Evolutionary conservation across 1,284 basidiomycete genomes (phyloP).

Genomic region (Mycosarcoma mackinlayi): DNA sequence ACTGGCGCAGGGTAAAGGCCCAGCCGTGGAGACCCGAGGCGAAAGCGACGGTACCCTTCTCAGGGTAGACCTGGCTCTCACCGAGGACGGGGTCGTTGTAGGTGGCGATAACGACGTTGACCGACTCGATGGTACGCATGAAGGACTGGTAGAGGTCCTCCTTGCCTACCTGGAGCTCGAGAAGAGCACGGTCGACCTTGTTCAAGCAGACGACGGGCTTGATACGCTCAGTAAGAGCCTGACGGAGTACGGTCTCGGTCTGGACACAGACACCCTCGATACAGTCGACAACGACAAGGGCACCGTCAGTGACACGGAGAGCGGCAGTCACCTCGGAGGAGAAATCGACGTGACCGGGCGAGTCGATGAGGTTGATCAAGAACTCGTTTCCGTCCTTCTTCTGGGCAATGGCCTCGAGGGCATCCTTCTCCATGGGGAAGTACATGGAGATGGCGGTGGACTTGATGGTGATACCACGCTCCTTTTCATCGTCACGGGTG

Average conservation of each 20-base stretch:
- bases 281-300: conserved; percentile 96
- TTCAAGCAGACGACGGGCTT: conserved; percentile 99
- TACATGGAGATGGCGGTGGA: conserved; percentile 99
- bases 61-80: conserved; percentile 99
- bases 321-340: conserved; percentile 99
- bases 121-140: conserved; percentile 95
- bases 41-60: conserved; percentile 98
- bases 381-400: conserved; percentile 94
- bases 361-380: conserved; percentile 99
- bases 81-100: conserved; percentile 95
- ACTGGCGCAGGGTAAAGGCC: conserved; percentile 99
- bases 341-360: conserved; percentile 99
- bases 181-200: conserved; percentile 99
- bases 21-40: conserved; percentile 99
- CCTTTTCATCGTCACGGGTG: conserved; percentile 97
- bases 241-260: conserved; percentile 98
- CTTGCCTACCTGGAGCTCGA: conserved; percentile 97
- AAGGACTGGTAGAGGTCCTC: conserved; percentile 98
- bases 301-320: conserved; percentile 96
- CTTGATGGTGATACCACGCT: conserved; percentile 99
- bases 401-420: conserved; percentile 80
- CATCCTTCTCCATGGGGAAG: conserved; percentile 91
- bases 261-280: conserved; percentile 99
- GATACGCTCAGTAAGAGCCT: conserved; percentile 97
- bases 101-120: conserved; percentile 98